These are phyloP conservation scores for Aegilops umbellulata DNA, from an alignment of 176 grass and related monocot species.

Conservation along the genomic window DNA sequence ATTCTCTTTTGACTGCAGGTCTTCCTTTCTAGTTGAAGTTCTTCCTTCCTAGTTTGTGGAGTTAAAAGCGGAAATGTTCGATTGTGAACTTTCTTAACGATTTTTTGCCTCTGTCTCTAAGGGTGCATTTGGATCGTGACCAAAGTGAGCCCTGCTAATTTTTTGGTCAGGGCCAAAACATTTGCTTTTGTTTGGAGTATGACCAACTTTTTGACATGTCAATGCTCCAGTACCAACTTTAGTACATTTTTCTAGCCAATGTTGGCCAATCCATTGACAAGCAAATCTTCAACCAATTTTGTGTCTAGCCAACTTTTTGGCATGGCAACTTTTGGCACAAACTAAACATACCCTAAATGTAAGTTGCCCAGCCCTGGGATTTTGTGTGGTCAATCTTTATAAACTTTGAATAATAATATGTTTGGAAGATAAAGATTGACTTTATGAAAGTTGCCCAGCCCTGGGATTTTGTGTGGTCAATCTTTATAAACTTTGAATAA, in stretches of 20 bases:
- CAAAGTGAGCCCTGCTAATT: no score
- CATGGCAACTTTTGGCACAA: no score
- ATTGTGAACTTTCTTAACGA: not conserved
- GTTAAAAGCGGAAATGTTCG: not conserved
- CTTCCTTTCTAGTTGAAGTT: constrained; percentile 9
- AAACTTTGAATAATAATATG: not conserved
- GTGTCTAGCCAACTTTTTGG: no score
- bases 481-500: not conserved
- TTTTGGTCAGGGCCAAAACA: no score
- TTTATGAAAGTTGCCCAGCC: not conserved
- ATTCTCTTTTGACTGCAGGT: constrained; percentile 12
- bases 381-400: not conserved
- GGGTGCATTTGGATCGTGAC: no score
- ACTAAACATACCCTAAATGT: not conserved
- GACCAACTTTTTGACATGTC: no score
- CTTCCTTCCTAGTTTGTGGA: constrained; percentile 6
- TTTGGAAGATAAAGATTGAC: not conserved
- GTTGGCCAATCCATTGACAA: no score
- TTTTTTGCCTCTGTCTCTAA: not conserved
- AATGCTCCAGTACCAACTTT: no score
- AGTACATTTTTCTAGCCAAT: no score
- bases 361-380: not conserved
- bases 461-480: not conserved
- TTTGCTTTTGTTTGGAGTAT: no score
- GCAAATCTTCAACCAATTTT: no score